Base-by-base conservation (phyloP, 1,139 yeast genomes). In the Yamadazyma kanchanaburiensis region DNA sequence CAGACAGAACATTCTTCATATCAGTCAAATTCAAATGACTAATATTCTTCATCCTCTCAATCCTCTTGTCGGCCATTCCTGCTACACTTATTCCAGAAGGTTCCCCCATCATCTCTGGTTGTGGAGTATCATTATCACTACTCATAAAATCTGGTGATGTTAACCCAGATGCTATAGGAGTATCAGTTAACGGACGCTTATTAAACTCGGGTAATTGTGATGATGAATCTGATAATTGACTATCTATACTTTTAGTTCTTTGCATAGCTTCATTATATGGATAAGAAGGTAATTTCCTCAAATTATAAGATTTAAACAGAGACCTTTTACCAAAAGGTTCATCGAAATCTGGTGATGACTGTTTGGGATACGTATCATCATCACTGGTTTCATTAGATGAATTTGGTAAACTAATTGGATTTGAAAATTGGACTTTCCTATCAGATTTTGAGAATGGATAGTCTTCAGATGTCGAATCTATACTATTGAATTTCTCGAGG, bases 101-200 rank as follows among this genome's bases (percentile, higher is more conserved):
- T n/a, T n/a, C n/a, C n/a, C n/a, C n/a, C n/a, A n/a, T n/a, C n/a
- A n/a, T n/a, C 11, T 26, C 27, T 6, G 17, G 29, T 11, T 25
- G 29, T 14, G 12, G 28, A 16, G 24, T 21, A 2, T 29, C 30
- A 18, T 33, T 31, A n/a, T 32, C 37, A 12, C 38, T 36, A 13
- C 31, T 34, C 22, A 53, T 45, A 15, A 59, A 57, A 15, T 55
- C 53, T 0, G 87, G 87, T 1, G 84, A 76, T 1, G 74, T 63
- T 38, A 63, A 57, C 9, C 66, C 58, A 22, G 83, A 77, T 4
- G 72, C 75, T 3, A 78, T 66, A 0, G 89, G 89, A 0, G 89
- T 81, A 49, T 81, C 89, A 25, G 81, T 78, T 33, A 77, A 57
- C 0, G 89, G 88, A 27, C 87, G 61, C 51, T 74, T 77, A 49